Percentiles rank a stretch among this genome's conserved stretches.
Conservation (phyloP, 1,139 yeast genomes). For the Scheffersomyces titani region DNA sequence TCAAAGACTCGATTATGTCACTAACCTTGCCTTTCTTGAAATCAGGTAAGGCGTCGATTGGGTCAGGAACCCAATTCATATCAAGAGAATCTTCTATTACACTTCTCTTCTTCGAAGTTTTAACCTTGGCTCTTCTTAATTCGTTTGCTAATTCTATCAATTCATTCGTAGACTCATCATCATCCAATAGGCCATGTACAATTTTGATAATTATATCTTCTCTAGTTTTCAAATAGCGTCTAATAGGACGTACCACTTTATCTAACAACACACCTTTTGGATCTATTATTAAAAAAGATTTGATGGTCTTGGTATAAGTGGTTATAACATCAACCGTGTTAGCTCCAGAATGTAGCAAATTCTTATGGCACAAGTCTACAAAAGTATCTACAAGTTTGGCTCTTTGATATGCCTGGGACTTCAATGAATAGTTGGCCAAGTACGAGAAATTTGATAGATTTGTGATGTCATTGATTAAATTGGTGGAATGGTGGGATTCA, state of each 20-base stretch:
- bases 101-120: not conserved
- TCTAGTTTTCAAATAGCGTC: conserved; percentile 65
- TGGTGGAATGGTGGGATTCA: conserved; percentile 6
- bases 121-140: conserved; percentile 25
- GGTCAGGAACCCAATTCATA: conserved; percentile 83
- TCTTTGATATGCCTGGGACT: conserved; percentile 43
- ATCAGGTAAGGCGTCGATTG: conserved; percentile 90
- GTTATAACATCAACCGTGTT: conserved; percentile 75
- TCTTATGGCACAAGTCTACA: conserved; percentile 46
- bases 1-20: conserved; percentile 71
- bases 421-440: conserved; percentile 19
- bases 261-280: conserved; percentile 85
- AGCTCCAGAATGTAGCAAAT: conserved; percentile 77
- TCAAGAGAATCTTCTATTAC: conserved; percentile 41
- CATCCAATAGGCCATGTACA: conserved; percentile 69
- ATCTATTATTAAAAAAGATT: conserved; percentile 74
- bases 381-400: conserved; percentile 57
- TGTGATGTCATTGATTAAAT: conserved; percentile 10
- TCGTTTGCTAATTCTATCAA: conserved; percentile 56
- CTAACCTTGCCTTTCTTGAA: conserved; percentile 64
- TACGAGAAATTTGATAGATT: conserved; percentile 18
- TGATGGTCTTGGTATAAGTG: conserved; percentile 70
- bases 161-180: conserved; percentile 36
- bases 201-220: conserved; percentile 71
- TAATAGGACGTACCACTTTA: conserved; percentile 72